These are phyloP conservation scores for Yarrowia galli DNA, from an alignment of 1,139 yeast genomes.

Conservation along the genomic window DNA sequence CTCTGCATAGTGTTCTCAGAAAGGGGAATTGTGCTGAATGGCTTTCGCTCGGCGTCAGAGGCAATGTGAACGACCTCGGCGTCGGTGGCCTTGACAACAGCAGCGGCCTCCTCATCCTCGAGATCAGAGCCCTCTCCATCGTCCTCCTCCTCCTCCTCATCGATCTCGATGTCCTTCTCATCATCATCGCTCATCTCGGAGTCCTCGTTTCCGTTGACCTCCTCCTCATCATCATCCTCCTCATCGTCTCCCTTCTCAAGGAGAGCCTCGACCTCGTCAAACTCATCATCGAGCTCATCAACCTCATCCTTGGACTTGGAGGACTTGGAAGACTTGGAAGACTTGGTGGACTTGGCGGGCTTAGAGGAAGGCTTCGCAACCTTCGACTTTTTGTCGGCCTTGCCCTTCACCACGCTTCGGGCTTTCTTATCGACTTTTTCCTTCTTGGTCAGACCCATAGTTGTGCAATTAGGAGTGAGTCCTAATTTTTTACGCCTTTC, in stretches of 20 bases:
- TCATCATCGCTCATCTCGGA: slow-evolving; percentile 44
- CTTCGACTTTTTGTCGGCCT: slow-evolving; percentile 40
- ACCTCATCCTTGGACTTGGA: slow-evolving; percentile 44
- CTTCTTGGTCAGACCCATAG: slow-evolving; percentile 38
- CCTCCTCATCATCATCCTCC: slow-evolving; percentile 41
- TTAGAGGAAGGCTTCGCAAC: slow-evolving; percentile 21
- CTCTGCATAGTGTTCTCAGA: slow-evolving; percentile 84
- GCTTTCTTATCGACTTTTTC: slow-evolving; percentile 39
- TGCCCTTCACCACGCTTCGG: slow-evolving; percentile 41
- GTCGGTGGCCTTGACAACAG: slow-evolving; percentile 43
- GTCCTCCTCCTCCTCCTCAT: slow-evolving; percentile 42
- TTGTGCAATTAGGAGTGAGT: slow-evolving; percentile 29
- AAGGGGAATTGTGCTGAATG: slow-evolving; percentile 66
- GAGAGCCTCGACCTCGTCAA: slow-evolving; percentile 44
- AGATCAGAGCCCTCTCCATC: slow-evolving; percentile 44
- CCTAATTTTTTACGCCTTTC: slow-evolving; percentile 29
- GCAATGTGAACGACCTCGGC: slow-evolving; percentile 41
- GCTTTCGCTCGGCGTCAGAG: slow-evolving; percentile 44
- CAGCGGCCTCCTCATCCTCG: slow-evolving; percentile 42
- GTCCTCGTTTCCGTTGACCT: slow-evolving; percentile 42
- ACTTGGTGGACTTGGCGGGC: slow-evolving; percentile 22
- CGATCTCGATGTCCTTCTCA: slow-evolving; percentile 45
- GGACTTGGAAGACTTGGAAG: slow-evolving; percentile 34
- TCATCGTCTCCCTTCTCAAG: slow-evolving; percentile 41
- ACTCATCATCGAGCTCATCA: slow-evolving; percentile 46